Evolutionary conservation across 768 basidiomycete genomes (phyloP), one percentile per base, ranked within the genome.

Genomic region (Auricularia sp.): DNA sequence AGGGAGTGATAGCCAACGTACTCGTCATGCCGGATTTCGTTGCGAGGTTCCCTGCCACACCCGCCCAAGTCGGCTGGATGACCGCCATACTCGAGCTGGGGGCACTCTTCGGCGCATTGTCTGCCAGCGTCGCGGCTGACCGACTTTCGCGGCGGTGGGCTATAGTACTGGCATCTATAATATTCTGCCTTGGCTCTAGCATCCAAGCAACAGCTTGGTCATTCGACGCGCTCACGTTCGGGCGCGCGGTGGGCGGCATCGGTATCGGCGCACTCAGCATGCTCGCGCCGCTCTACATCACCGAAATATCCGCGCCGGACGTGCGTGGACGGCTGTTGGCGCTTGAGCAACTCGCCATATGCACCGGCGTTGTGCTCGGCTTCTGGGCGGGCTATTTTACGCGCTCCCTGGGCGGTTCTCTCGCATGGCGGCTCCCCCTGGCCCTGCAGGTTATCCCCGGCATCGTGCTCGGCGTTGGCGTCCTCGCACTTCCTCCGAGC

Each of bases 1-100:
- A 92, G 71, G 90, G 90, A 44, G 90, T 92, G 61, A 90, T 93
- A 68, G 88, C 91, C 2, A 93, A 92, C 72, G 85, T 93, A 14
- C 80, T 93, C 13, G 89, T 92, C 13, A 92, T 92, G 90, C 76
- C 79, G 47, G 87, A 90, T 69, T 93, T 93, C 68, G 68, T 83
- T 34, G 68, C 75, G 61, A 80, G 84, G 8, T 93, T 88, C 85
- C 87, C 87, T 3, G 75, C 90, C 2, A 84, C 85, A 4, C 81
- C 90, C 0, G 78, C 87, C 75, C 84, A 92, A 75, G 86, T 84
- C 69, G 91, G 91, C 3, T 75, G 82, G 21, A 88, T 92, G 83
- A 92, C 91, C 92, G 89, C 91, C 4, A 83, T 83, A 29, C 77
- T 93, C 8, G 91, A 92, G 71, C 78, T 93, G 0, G 89, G 90